Base-by-base conservation (phyloP, 257 asterid genomes). In the Primulina huaijiensis region DNA sequence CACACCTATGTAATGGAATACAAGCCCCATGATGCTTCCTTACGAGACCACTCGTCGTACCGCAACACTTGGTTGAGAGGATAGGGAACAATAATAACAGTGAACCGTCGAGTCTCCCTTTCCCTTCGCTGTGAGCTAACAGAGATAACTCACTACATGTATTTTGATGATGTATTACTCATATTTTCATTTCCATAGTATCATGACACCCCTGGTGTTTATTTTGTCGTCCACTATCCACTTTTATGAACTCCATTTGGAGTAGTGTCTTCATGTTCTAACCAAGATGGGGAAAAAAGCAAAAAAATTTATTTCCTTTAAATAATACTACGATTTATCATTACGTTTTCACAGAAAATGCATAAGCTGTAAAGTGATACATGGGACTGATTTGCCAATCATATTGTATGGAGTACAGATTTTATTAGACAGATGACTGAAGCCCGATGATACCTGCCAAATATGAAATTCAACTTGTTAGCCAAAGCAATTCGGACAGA, bases 31-130 rank as follows among this genome's bases (percentile, higher is more conserved):
- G 97, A 94, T 72, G 96, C 99, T 53, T 94, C 99, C 40, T 74
- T 94, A 53, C 86, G 88, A 29, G 97, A 94, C 86, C 88, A 94
- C 88, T 94, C 99, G 37, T 94, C 97, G 2, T 91, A 91, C 65
- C 90, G 99, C 7, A 94, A 94, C 92, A 88, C 99, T n/a, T 88
- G 97, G 97, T 74, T 88, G 82, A 87, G 97, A 79, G 95, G 97
- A 60, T 90, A 84, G 79, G 71, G 11, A 66, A 21, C 19, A 38
- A 20, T 30, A 69, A 20, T 14, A 61, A 56, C 9, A 58, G 20
- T 60, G 57, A 67, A 16, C 57, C 8, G 56, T 50, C 4, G 7
- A 50, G 9, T 50, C 34, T 31, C 3, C 57, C 19, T 46, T 46
- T 46, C 55, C 7, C 57, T 50, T 50, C 21, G 21, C 57, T 50